Evolutionary conservation across 1,284 basidiomycete genomes (phyloP).

Genomic region (Paramarasmius palmivorus): DNA sequence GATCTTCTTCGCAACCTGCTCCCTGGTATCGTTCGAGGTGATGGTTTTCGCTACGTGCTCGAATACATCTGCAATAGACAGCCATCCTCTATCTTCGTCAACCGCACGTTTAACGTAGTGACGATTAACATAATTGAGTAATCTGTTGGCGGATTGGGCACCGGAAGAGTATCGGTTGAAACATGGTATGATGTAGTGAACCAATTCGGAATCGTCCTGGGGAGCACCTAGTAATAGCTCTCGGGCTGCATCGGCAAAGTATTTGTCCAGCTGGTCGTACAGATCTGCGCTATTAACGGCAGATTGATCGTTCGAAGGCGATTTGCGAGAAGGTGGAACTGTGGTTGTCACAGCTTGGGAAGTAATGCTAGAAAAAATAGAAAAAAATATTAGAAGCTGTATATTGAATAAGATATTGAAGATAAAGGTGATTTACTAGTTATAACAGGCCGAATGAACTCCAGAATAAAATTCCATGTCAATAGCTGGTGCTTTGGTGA

Average conservation of each 20-base stretch:
- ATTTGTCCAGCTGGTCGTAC: slow-evolving; percentile 65
- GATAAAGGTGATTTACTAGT: slow-evolving; percentile 47
- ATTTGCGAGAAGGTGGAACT: slow-evolving; percentile 21
- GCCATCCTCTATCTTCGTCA: slow-evolving; percentile 77
- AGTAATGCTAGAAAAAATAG: slow-evolving; percentile 47
- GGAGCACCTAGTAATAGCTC: slow-evolving; percentile 65
- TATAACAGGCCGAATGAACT: slow-evolving; percentile 76
- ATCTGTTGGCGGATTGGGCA: slow-evolving; percentile 63
- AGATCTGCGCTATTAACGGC: slow-evolving; percentile 59
- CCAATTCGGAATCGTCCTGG: slow-evolving; percentile 61
- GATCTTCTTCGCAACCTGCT: slow-evolving; percentile 55
- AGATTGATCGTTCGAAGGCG: slow-evolving; percentile 21
- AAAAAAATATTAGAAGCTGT: slow-evolving; percentile 6
- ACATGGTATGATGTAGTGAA: slow-evolving; percentile 68
- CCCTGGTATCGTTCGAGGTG: slow-evolving; percentile 51
- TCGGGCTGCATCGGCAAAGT: slow-evolving; percentile 33
- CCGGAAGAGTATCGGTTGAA: slow-evolving; percentile 70
- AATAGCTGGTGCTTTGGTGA: slow-evolving; percentile 63
- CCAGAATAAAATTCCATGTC: slow-evolving; percentile 73
- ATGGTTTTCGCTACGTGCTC: slow-evolving; percentile 60
- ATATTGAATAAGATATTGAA: background rate
- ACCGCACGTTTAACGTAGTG: slow-evolving; percentile 76
- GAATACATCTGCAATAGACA: slow-evolving; percentile 64
- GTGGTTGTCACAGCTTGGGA: slow-evolving; percentile 51
- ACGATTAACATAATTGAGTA: slow-evolving; percentile 77